Evolutionary conservation across 805 yeast genomes (phyloP).

Genomic region (Candida sanyiensis): DNA sequence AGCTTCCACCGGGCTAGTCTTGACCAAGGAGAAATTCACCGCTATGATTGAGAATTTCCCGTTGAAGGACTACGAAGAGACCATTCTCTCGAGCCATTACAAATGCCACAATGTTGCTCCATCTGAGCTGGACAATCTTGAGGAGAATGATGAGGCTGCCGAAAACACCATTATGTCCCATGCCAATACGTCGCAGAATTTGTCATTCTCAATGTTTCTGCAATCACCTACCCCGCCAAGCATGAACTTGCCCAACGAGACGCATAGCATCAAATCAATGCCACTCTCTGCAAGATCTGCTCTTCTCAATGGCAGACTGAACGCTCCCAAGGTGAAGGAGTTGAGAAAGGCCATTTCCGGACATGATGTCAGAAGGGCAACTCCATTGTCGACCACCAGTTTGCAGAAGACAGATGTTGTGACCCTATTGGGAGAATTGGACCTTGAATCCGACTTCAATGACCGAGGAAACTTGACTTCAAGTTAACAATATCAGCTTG

Average conservation of each 20-base stretch:
- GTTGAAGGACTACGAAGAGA: slow-evolving; percentile 15
- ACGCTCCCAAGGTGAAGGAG: slow-evolving; percentile 24
- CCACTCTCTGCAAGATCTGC: slow-evolving; percentile 26
- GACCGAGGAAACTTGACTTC: slow-evolving; percentile 16
- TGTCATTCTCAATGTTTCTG: slow-evolving; percentile 16
- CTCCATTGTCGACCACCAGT: slow-evolving; percentile 5
- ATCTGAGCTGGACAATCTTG: not conserved
- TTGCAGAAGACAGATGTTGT: slow-evolving; percentile 19
- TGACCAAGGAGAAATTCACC: slow-evolving; percentile 12
- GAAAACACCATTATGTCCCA: slow-evolving; percentile 17
- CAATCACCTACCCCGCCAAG: slow-evolving; percentile 12
- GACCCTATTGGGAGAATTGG: slow-evolving; percentile 21
- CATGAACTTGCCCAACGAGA: slow-evolving; percentile 10
- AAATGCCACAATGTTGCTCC: slow-evolving; percentile 11
- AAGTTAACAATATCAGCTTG: too few species aligned
- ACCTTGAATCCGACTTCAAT: slow-evolving; percentile 17
- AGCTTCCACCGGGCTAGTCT: slow-evolving; percentile 6
- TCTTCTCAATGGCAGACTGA: slow-evolving; percentile 17
- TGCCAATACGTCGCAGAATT: slow-evolving; percentile 12
- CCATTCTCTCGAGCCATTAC: slow-evolving; percentile 20
- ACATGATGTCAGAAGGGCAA: slow-evolving; percentile 5
- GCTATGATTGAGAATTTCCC: slow-evolving; percentile 5
- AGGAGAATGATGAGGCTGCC: slow-evolving; percentile 3
- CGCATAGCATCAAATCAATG: slow-evolving; percentile 22
- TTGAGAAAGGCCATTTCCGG: slow-evolving; percentile 24